Percentiles rank a stretch among this genome's conserved stretches.
phyloP scores from a whole-genome alignment of 768 basidiomycete genomes.

The Strobilomyces dryophilus region DNA sequence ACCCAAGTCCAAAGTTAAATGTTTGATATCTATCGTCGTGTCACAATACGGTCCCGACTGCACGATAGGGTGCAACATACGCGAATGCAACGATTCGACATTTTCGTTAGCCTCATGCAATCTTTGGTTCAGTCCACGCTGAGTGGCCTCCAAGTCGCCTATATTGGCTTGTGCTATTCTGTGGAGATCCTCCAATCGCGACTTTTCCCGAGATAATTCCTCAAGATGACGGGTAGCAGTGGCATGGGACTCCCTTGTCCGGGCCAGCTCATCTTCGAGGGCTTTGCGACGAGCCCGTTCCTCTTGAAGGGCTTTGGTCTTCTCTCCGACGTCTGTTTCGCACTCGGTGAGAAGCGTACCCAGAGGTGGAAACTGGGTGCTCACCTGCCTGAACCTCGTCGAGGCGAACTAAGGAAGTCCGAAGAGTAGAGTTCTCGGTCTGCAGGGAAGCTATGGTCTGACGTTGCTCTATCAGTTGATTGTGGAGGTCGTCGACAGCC shows the following conservation, averaged over 20 bases:
- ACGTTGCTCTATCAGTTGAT: constrained; percentile 16
- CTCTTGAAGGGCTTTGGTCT: constrained; percentile 13
- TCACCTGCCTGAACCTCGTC: constrained; percentile 32
- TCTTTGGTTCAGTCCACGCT: constrained; percentile 10
- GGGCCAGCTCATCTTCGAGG: constrained; percentile 23
- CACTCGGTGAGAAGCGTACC: neutral
- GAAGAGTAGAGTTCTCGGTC: constrained; percentile 26
- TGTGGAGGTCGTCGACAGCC: constrained; percentile 11
- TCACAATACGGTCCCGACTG: constrained; percentile 29
- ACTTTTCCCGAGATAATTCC: constrained; percentile 23
- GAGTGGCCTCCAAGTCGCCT: constrained; percentile 10
- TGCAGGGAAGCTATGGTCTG: constrained; percentile 19
- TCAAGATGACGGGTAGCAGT: constrained; percentile 13
- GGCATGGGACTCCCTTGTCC: constrained; percentile 7
- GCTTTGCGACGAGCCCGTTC: constrained; percentile 16
- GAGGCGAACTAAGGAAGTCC: constrained; percentile 24
- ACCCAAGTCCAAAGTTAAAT: constrained; percentile 17
- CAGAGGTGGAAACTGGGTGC: neutral
- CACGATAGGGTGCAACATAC: constrained; percentile 18
- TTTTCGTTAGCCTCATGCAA: constrained; percentile 4
- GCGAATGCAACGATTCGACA: constrained; percentile 16
- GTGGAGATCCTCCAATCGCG: constrained; percentile 16
- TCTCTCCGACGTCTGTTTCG: constrained; percentile 16
- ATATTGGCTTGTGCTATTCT: constrained; percentile 13
- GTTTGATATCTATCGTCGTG: constrained; percentile 16